Base-by-base conservation (phyloP, 192 early-diverging fungal genomes). In the Umbelopsis ramanniana region DNA sequence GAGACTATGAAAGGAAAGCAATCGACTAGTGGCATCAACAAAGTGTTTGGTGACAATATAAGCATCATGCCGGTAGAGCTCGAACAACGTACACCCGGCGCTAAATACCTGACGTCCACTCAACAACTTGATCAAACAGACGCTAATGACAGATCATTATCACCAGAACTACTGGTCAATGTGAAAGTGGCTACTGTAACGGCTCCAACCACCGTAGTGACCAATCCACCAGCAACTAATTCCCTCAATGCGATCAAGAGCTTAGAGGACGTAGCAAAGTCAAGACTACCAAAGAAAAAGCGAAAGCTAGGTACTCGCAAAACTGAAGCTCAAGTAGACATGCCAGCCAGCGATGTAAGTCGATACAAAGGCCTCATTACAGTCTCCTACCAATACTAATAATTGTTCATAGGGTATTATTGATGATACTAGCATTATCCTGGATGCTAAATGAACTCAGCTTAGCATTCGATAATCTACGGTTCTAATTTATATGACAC, bases 231-330 rank as follows among this genome's bases (percentile, higher is more conserved):
- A 37, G 17, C 14, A 2, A 4, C 33, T 6, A 15, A 17, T 4
- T 35, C 26, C 26, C 0, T 35, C 11, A 63, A 38, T 17, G 0
- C 26, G 4, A 63, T 11, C 12, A 63, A 63, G 35, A 19, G 14
- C 9, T n/a, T 37, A 6, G 33, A 63, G 14, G 33, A 37, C 23
- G 57, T 11, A 5, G 17, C 57, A 63, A 63, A 63, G 11, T 3
- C 33, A 63, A 63, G n/a, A 43, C 19, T 38, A 11, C 33, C 57
- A n/a, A 63, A 35, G 57, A 63, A 63, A 35, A 63, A 37, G 14
- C 33, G 57, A 12, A 63, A 63, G 19, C 57, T 63, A 37, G 57
- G 57, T 11, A 63, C 3, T 37, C 57, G 57, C 10, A 63, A 63
- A 17, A 63, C 57, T 19, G 17, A 19, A 7, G 33, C 57, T 19